Evolutionary conservation across 2,329 filamentous ascomycete species (phyloP), one percentile per base, ranked within the genome.

Genomic region (Botrytis tulipae): DNA sequence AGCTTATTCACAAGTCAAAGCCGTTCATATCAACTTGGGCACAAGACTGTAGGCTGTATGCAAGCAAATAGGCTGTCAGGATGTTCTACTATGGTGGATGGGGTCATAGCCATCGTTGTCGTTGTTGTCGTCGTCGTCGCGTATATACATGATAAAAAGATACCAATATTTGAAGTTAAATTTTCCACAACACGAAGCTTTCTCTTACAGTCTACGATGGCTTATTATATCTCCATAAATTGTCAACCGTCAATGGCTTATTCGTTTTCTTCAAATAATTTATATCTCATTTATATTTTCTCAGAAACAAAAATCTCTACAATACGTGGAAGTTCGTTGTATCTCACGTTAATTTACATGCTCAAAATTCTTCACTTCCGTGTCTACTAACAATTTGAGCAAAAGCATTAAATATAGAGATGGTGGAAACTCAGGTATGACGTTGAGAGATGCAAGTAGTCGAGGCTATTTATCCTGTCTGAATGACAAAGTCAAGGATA

Each of bases 1-100:
- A 61, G 59, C 59, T 1, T 87, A 83, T 76, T 81, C 78, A 29
- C 81, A 83, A 76, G 78, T 79, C 42, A 83, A 83, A 78, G 80
- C 81, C 60, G 81, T 84, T 70, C 82, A 83, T 79, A 81, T 83
- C 72, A 82, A 83, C 77, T 77, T 81, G 74, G 79, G 79, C 2
- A 75, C 57, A 32, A 74, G 67, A 48, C 63, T 80, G n/a, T 80
- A 78, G 40, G 14, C 9, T 20, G 22, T 66, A 16, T 66, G 6
- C 4, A 22, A 12, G 16, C 29, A 65, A 1, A 12, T 18, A 44
- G 12, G 35, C 5, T 14, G 2, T 16, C 14, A 4, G 32, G 22
- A 1, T 61, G 3, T n/a, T 9, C 1, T 16, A 2, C 1, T 16
- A 25, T 40, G 10, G 59, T 8, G 22, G 2, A 5, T 60, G 32